phyloP scores from a whole-genome alignment of 2,329 filamentous ascomycete genomes.

The Phaeosphaeriaceae sp. region DNA sequence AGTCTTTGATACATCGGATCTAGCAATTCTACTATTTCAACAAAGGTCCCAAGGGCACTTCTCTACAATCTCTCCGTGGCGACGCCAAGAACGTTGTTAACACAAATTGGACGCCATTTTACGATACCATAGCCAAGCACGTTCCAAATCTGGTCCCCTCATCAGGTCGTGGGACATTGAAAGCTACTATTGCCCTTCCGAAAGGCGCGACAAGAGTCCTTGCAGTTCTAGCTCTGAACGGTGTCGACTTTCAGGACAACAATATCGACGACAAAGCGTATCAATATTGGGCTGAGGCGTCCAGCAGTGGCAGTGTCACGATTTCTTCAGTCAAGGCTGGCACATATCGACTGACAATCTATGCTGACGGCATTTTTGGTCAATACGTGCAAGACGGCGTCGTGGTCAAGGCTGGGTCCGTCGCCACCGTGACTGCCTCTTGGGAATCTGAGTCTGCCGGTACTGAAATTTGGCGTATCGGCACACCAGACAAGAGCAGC shows the following conservation, averaged over 20 bases:
- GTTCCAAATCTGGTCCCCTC: conserved; percentile 67
- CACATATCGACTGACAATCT: conserved; percentile 68
- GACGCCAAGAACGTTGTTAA: conserved; percentile 63
- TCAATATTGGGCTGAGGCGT: conserved; percentile 65
- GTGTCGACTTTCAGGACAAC: conserved; percentile 66
- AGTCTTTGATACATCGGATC: conserved; percentile 6
- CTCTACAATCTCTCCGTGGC: conserved; percentile 53
- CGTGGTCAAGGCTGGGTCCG: conserved; percentile 50
- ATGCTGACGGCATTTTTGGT: conserved; percentile 68
- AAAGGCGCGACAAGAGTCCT: conserved; percentile 58
- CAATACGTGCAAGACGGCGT: conserved; percentile 63
- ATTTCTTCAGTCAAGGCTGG: conserved; percentile 65
- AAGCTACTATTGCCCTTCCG: conserved; percentile 61
- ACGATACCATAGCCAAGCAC: conserved; percentile 67
- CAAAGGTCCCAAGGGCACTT: conserved; percentile 52
- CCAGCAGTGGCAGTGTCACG: conserved; percentile 56
- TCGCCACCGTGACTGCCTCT: conserved; percentile 42
- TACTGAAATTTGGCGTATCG: conserved; percentile 68
- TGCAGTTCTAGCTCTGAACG: conserved; percentile 62
- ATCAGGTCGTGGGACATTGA: conserved; percentile 58
- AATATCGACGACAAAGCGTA: conserved; percentile 61
- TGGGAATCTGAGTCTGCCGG: conserved; percentile 66
- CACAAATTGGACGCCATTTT: conserved; percentile 66
- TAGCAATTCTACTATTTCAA: conserved; percentile 69
- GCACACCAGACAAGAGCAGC: conserved; percentile 66